Evolutionary conservation across 2,329 filamentous ascomycete species (phyloP).

Genomic region (Hymenoscyphus fraxineus): DNA sequence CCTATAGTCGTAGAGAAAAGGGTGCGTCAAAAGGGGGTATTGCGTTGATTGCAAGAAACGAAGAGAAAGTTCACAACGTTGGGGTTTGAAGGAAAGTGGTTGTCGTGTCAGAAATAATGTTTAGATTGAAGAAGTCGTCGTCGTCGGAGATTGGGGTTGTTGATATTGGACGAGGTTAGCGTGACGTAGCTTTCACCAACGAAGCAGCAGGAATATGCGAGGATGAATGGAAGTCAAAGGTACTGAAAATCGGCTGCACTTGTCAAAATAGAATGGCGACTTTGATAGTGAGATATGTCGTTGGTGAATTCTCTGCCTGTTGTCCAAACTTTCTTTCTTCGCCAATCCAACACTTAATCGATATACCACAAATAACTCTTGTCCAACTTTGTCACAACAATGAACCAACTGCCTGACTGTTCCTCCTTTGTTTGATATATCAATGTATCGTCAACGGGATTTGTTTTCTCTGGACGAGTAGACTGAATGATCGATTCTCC

Average conservation of each 20-base stretch:
- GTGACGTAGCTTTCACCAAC: not conserved
- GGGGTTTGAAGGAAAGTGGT: slow-evolving; percentile 8
- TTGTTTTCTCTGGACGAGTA: not conserved
- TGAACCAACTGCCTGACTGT: not conserved
- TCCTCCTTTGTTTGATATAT: not conserved
- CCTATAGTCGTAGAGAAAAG: not conserved
- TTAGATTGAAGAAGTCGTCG: not conserved
- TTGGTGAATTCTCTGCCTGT: not conserved
- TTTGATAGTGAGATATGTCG: not conserved
- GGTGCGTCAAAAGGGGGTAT: not conserved
- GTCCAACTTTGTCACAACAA: not conserved
- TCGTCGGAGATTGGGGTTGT: not conserved
- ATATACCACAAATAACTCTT: not conserved
- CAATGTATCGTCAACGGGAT: not conserved
- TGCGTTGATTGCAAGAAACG: not conserved
- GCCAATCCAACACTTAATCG: slow-evolving; percentile 1
- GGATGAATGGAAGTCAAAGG: not conserved
- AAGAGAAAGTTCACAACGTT: not conserved
- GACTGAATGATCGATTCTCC: not conserved
- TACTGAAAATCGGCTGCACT: not conserved
- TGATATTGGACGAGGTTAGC: not conserved
- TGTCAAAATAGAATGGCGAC: not conserved
- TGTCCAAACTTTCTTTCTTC: not conserved
- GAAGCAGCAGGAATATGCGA: not conserved
- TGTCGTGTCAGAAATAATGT: slow-evolving; percentile 2